Conservation (phyloP, 176 grass and related monocot species). For the Aegilops bicornis region DNA sequence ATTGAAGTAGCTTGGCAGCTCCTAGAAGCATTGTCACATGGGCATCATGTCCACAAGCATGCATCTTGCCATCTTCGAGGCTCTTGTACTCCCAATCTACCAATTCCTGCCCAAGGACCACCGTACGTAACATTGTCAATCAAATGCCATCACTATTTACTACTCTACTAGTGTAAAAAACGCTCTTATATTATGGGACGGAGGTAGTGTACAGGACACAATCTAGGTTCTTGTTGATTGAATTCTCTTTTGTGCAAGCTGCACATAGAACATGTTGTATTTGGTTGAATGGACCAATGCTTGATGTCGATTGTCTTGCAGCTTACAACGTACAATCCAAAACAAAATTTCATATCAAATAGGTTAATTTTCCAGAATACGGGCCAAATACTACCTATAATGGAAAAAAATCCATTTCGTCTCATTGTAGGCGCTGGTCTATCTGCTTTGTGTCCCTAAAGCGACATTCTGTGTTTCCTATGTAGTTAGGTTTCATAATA, state of each 20-base stretch:
- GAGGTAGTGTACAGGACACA: background rate
- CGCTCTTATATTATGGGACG: background rate
- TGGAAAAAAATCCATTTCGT: too few species aligned
- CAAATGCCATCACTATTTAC: background rate
- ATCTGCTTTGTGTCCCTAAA: too few species aligned
- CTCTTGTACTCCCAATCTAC: conserved; percentile 81
- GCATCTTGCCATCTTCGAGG: conserved; percentile 63
- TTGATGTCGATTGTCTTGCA: background rate
- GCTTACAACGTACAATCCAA: background rate
- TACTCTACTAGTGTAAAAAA: too few species aligned
- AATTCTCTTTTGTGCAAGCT: background rate
- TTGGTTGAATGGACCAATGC: background rate
- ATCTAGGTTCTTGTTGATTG: background rate
- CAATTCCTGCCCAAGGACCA: conserved; percentile 44
- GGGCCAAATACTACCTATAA: too few species aligned
- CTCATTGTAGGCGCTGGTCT: too few species aligned
- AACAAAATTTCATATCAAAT: too few species aligned
- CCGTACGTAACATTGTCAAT: background rate
- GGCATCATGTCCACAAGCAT: conserved; percentile 76
- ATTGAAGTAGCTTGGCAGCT: conserved; percentile 71
- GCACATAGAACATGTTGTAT: background rate
- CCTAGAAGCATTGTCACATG: conserved; percentile 78
- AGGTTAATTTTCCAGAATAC: too few species aligned
- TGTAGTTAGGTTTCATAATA: too few species aligned
- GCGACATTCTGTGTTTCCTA: too few species aligned